phyloP scores from a whole-genome alignment of 2,329 filamentous ascomycete genomes.

The Epichloe aotearoae region DNA sequence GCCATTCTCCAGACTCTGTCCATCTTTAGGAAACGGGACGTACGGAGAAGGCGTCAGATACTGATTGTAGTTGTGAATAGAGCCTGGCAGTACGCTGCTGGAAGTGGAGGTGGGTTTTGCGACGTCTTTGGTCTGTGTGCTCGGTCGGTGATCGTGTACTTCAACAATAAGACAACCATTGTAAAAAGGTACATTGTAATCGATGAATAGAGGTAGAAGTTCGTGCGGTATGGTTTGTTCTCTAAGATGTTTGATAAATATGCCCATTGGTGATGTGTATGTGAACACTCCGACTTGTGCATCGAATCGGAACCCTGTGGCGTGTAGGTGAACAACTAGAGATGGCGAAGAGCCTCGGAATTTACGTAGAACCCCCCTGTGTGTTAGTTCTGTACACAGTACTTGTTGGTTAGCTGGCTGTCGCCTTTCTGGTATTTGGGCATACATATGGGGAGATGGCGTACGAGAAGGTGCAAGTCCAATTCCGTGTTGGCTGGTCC shows the following conservation, averaged over 20 bases:
- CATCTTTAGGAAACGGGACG: conserved; percentile 57
- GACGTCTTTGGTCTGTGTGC: conserved; percentile 45
- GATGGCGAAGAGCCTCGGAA: conserved; percentile 66
- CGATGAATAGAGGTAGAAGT: conserved; percentile 64
- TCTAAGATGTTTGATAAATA: conserved; percentile 65
- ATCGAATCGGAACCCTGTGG: conserved; percentile 82
- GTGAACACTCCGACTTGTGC: conserved; percentile 84
- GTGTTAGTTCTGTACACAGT: conserved; percentile 48
- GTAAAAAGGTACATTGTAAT: conserved; percentile 73
- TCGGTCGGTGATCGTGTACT: conserved; percentile 74
- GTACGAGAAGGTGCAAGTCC: conserved; percentile 42
- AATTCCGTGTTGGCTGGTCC: conserved; percentile 22
- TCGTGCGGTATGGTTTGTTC: conserved; percentile 76
- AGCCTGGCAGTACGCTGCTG: conserved; percentile 56
- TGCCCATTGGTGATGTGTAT: conserved; percentile 84
- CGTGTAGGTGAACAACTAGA: conserved; percentile 72
- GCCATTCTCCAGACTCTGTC: conserved; percentile 23
- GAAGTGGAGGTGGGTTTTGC: conserved; percentile 35
- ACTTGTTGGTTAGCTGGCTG: background rate
- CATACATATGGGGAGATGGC: background rate
- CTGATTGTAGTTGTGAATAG: conserved; percentile 83
- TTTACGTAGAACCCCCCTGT: conserved; percentile 71
- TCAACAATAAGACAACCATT: conserved; percentile 92
- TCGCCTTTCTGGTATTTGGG: background rate
- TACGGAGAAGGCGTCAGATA: conserved; percentile 84